A percentile compares a stretch with the other conserved stretches of the same genome.
phyloP scores from a whole-genome alignment of 129 eudicot species.

The Arctium minus region DNA sequence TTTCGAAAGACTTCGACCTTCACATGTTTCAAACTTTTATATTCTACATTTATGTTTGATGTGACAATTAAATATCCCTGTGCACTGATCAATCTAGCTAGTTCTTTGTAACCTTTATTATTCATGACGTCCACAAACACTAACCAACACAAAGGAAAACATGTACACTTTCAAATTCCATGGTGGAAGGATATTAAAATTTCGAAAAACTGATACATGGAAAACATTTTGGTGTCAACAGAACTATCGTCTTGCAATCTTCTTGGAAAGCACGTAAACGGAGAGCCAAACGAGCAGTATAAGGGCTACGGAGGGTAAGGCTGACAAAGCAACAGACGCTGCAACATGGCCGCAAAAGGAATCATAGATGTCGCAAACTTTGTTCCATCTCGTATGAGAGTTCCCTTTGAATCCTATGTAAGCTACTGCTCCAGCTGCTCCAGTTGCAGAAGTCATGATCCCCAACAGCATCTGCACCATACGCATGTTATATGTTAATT shows the following conservation, averaged over 20 bases:
- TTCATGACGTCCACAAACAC: background rate
- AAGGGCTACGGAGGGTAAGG: constrained; percentile 44
- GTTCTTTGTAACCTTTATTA: background rate
- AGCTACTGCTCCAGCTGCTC: constrained; percentile 58
- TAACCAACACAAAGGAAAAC: background rate
- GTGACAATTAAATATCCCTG: background rate
- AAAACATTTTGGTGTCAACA: background rate
- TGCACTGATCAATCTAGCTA: background rate
- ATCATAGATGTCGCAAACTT: constrained; percentile 49
- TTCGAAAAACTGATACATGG: background rate
- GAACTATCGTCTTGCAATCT: constrained; percentile 6
- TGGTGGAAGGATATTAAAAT: background rate
- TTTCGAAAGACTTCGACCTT: background rate
- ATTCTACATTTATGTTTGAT: no score
- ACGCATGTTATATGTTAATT: background rate
- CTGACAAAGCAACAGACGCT: constrained; percentile 32
- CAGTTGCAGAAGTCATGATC: constrained; percentile 63
- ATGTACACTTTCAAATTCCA: background rate
- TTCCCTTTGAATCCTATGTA: constrained; percentile 78
- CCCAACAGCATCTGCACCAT: constrained; percentile 56
- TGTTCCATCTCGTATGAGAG: constrained; percentile 42
- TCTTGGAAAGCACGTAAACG: constrained; percentile 41
- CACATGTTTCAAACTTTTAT: background rate
- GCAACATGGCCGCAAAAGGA: constrained; percentile 54
- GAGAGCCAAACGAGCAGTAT: constrained; percentile 50